Conservation (phyloP, 2,329 filamentous ascomycete genomes). For the Coniochaeta hoffmannii region DNA sequence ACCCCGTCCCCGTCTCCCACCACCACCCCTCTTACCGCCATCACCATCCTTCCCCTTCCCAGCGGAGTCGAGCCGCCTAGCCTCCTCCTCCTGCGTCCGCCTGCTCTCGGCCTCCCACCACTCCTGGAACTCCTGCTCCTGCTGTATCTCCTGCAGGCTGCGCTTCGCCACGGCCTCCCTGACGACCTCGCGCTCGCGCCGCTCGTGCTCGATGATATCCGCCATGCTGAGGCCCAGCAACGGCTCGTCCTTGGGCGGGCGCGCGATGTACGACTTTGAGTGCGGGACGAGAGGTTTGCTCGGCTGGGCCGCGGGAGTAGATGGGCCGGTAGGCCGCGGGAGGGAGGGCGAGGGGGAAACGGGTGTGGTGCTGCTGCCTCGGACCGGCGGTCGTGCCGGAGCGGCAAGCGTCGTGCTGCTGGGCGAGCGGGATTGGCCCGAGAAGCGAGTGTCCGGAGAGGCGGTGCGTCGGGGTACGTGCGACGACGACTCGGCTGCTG, state of each 20-base stretch:
- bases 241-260: conserved; percentile 53
- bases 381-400: conserved; percentile 7
- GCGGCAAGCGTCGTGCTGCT: conserved; percentile 8
- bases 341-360: not conserved
- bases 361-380: conserved; percentile 2
- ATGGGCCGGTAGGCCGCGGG: conserved; percentile 1
- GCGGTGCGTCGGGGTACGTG: conserved; percentile 40
- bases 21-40: not conserved
- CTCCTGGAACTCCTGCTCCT: conserved; percentile 93
- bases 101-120: conserved; percentile 90
- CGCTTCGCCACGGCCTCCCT: conserved; percentile 81
- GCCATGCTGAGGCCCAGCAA: conserved; percentile 67
- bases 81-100: conserved; percentile 57
- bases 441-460: conserved; percentile 56
- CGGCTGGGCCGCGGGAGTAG: conserved; percentile 20
- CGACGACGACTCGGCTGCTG: conserved; percentile 32
- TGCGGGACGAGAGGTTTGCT: conserved; percentile 44
- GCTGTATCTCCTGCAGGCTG: conserved; percentile 87
- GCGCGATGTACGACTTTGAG: conserved; percentile 52
- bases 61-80: not conserved
- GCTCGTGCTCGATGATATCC: conserved; percentile 84
- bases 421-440: conserved; percentile 42
- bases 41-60: not conserved
- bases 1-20: not conserved
- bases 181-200: conserved; percentile 73